Evolutionary conservation across 805 yeast species (phyloP).

Genomic region (Suhomyces faveliae): DNA sequence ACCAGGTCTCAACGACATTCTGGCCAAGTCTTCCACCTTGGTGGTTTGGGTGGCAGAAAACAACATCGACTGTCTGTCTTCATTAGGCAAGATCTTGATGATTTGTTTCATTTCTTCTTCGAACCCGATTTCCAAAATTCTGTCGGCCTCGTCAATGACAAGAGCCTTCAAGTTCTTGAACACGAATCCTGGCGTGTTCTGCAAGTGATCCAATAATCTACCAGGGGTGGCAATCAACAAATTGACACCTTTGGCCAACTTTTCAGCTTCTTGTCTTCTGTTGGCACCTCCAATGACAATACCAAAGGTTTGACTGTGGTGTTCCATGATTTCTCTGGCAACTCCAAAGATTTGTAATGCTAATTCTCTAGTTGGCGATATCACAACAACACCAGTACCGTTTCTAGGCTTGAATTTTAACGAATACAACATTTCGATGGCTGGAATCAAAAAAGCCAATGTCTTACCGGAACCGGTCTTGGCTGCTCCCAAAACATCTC

Average conservation of each 20-base stretch:
- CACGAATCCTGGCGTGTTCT: slow-evolving; percentile 90
- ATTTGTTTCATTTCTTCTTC: slow-evolving; percentile 99
- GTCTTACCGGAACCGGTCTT: slow-evolving; percentile 99
- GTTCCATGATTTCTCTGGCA: slow-evolving; percentile 88
- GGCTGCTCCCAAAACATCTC: slow-evolving; percentile 99
- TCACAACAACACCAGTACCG: slow-evolving; percentile 95
- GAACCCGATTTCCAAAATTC: slow-evolving; percentile 95
- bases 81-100: slow-evolving; percentile 86
- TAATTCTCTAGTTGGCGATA: slow-evolving; percentile 96
- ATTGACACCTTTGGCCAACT: slow-evolving; percentile 90
- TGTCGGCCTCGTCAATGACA: slow-evolving; percentile 96
- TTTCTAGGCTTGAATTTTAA: slow-evolving; percentile 95
- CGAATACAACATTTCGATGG: slow-evolving; percentile 86
- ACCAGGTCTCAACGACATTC: slow-evolving; percentile 92
- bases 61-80: slow-evolving; percentile 92
- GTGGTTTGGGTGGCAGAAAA: slow-evolving; percentile 99
- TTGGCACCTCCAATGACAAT: slow-evolving; percentile 98
- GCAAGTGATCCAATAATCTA: slow-evolving; percentile 91
- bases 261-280: slow-evolving; percentile 96
- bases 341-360: slow-evolving; percentile 98
- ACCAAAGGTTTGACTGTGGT: slow-evolving; percentile 91
- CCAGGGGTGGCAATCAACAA: slow-evolving; percentile 97
- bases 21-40: slow-evolving; percentile 95
- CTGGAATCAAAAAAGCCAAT: slow-evolving; percentile 91
- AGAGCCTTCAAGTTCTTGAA: slow-evolving; percentile 93